Evolutionary conservation across 208 protist species (phyloP).

Genomic region (Naegleria fowleri): DNA sequence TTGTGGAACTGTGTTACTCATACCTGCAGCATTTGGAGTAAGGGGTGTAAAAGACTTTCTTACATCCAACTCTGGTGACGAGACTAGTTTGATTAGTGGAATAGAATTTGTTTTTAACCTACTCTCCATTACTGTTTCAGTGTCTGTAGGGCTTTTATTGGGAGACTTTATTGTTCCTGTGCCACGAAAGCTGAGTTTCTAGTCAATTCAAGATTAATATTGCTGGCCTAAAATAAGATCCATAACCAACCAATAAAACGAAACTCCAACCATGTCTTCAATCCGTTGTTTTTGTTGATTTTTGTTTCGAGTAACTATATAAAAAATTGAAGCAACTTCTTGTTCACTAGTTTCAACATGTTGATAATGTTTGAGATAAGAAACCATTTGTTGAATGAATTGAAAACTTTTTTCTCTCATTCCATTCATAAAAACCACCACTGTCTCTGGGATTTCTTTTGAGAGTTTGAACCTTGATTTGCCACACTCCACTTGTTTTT

Average conservation of each 20-base stretch:
- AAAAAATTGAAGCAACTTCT: neutral
- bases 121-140: neutral
- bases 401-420: no score
- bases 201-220: neutral
- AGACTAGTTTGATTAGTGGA: neutral
- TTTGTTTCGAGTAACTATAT: neutral
- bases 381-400: no score
- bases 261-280: neutral
- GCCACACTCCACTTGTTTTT: no score
- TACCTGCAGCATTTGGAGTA: neutral
- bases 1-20: neutral
- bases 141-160: neutral
- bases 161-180: neutral
- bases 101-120: slow-evolving; percentile 1
- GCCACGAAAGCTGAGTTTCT: neutral
- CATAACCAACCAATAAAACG: neutral
- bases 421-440: no score
- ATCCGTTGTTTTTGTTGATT: neutral
- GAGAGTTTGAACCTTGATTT: no score
- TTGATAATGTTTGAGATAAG: no score
- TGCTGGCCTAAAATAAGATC: neutral
- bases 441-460: no score
- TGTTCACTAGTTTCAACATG: no score
- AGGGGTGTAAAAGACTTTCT: neutral
- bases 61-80: neutral